A percentile compares a stretch with the other conserved stretches of the same genome.
Evolutionary conservation across 352 stramenopile genomes (phyloP).

Genomic region (Plasmopara muralis): DNA sequence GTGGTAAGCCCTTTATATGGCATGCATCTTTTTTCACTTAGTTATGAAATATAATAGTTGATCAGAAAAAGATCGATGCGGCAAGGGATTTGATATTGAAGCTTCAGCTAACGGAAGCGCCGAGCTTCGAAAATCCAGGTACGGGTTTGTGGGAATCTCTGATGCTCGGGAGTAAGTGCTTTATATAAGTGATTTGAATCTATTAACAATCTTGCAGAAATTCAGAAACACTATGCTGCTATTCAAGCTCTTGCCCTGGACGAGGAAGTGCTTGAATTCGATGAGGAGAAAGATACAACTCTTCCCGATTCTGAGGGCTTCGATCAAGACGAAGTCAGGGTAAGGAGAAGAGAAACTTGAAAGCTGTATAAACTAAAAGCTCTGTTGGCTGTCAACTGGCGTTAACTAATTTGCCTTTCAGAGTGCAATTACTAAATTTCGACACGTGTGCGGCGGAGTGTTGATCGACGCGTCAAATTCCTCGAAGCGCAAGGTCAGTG

Average conservation of each 20-base stretch:
- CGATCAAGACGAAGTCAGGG: slow-evolving; percentile 56
- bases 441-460: slow-evolving; percentile 43
- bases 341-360: slow-evolving; percentile 9
- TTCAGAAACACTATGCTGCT: slow-evolving; percentile 81
- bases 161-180: too few relatives aligned
- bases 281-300: slow-evolving; percentile 71
- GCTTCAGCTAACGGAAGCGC: slow-evolving; percentile 62
- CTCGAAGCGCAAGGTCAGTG: slow-evolving; percentile 45
- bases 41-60: slow-evolving; percentile 17
- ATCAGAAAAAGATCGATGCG: slow-evolving; percentile 47
- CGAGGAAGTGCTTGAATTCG: slow-evolving; percentile 68
- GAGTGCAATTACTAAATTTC: slow-evolving; percentile 41
- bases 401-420: slow-evolving; percentile 6
- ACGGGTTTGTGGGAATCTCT: neutral
- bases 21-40: neutral
- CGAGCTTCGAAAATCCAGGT: slow-evolving; percentile 81
- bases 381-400: too few relatives aligned
- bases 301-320: slow-evolving; percentile 71
- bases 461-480: slow-evolving; percentile 37
- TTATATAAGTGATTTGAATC: neutral
- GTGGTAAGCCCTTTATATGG: slow-evolving; percentile 17
- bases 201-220: slow-evolving; percentile 28
- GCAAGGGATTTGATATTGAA: slow-evolving; percentile 65
- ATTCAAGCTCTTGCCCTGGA: slow-evolving; percentile 70
- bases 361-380: too few relatives aligned